Percentiles rank a stretch among this genome's conserved stretches.
phyloP scores from a whole-genome alignment of 257 asterid genomes.

The Mentha longifolia region DNA sequence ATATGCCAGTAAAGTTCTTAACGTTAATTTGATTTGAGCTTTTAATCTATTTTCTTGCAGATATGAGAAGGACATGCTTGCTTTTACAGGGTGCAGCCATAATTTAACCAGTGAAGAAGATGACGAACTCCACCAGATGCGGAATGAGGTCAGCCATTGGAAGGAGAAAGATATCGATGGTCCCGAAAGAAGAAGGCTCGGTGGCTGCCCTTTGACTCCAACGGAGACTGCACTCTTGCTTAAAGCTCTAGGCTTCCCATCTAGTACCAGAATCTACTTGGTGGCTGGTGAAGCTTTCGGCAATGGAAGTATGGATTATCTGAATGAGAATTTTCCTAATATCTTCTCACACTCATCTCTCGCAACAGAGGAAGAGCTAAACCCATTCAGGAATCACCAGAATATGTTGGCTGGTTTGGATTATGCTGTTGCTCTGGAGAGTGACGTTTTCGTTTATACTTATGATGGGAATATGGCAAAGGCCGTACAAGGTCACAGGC shows the following conservation, averaged over 20 bases:
- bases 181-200: conserved; percentile 72
- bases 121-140: conserved; percentile 79
- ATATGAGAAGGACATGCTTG: conserved; percentile 98
- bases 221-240: conserved; percentile 92
- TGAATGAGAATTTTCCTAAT: conserved; percentile 72
- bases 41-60: conserved; percentile 53
- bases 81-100: conserved; percentile 97
- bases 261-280: conserved; percentile 78
- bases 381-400: conserved; percentile 79
- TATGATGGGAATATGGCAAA: conserved; percentile 98
- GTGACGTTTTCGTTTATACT: conserved; percentile 85
- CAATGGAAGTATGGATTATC: conserved; percentile 86
- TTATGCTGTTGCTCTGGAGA: conserved; percentile 83
- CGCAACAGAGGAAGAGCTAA: conserved; percentile 69
- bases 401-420: conserved; percentile 98
- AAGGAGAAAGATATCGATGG: conserved; percentile 96
- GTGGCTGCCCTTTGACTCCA: conserved; percentile 98
- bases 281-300: conserved; percentile 98
- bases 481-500: conserved; percentile 98
- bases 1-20: not conserved
- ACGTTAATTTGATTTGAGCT: not conserved
- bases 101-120: conserved; percentile 83
- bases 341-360: conserved; percentile 78
- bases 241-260: conserved; percentile 76
- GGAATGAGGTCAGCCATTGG: conserved; percentile 92